Conservation (phyloP, 192 early-diverging fungal genomes). For the Umbelopsis sp. region DNA sequence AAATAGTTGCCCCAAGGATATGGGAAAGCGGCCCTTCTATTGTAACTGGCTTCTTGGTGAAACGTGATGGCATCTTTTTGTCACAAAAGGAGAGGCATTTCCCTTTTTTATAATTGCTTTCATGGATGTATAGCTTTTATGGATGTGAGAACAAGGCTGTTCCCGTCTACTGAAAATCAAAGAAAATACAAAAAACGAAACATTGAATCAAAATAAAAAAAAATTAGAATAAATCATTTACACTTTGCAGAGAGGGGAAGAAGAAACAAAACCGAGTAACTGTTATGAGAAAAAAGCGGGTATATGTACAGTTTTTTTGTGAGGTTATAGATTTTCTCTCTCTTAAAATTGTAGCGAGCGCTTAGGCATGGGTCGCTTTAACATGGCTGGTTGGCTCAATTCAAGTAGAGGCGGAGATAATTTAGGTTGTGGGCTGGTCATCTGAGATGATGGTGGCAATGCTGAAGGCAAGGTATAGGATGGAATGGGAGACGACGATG, state of each 20-base stretch:
- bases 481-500: slow-evolving; percentile 6
- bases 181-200: neutral
- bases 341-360: neutral
- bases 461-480: slow-evolving; percentile 19
- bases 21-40: neutral
- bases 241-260: neutral
- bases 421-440: neutral
- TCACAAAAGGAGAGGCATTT: neutral
- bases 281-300: neutral
- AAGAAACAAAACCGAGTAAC: neutral
- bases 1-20: neutral
- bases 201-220: neutral
- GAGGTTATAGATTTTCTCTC: neutral
- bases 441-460: slow-evolving; percentile 19
- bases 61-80: neutral
- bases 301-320: neutral
- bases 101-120: neutral
- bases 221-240: neutral
- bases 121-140: no score
- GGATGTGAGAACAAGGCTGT: no score
- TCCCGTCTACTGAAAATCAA: no score
- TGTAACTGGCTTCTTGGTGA: neutral
- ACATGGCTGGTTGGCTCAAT: slow-evolving; percentile 4
- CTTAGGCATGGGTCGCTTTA: neutral
- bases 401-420: slow-evolving; percentile 19